Evolutionary conservation across 2,329 filamentous ascomycete genomes (phyloP).

Genomic region (Trichoderma sp.): DNA sequence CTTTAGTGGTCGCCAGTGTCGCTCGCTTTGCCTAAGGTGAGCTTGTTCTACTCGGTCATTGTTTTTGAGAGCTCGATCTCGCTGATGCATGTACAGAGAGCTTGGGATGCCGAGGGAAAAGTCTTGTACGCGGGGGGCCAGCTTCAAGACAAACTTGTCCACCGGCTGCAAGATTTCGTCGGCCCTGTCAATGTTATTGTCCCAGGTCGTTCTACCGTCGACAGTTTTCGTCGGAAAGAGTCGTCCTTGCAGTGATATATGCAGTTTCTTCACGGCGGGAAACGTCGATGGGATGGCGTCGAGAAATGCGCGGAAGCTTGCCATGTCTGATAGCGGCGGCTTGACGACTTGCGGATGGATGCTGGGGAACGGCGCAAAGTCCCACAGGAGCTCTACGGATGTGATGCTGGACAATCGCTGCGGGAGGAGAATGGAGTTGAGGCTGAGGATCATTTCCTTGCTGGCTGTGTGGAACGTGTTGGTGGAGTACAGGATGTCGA

Average conservation of each 20-base stretch:
- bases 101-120: constrained; percentile 35
- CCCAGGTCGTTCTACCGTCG: constrained; percentile 7
- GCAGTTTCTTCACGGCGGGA: constrained; percentile 27
- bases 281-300: constrained; percentile 30
- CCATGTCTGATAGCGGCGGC: constrained; percentile 20
- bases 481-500: constrained; percentile 38
- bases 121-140: constrained; percentile 30
- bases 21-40: constrained; percentile 30
- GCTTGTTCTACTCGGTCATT: constrained; percentile 31
- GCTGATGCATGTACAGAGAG: constrained; percentile 31
- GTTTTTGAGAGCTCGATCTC: constrained; percentile 28
- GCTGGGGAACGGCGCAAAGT: constrained; percentile 31
- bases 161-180: constrained; percentile 26
- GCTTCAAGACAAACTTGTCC: constrained; percentile 33
- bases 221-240: constrained; percentile 19
- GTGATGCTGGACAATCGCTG: constrained; percentile 33
- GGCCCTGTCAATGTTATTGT: not conserved
- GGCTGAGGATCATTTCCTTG: constrained; percentile 31
- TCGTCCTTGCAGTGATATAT: constrained; percentile 32
- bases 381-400: constrained; percentile 36
- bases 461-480: constrained; percentile 37
- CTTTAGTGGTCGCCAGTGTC: constrained; percentile 33
- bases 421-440: constrained; percentile 32
- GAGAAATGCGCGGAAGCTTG: constrained; percentile 32
- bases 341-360: constrained; percentile 1